phyloP scores from a whole-genome alignment of 2,329 filamentous ascomycete genomes.

The Colletotrichum agaves region DNA sequence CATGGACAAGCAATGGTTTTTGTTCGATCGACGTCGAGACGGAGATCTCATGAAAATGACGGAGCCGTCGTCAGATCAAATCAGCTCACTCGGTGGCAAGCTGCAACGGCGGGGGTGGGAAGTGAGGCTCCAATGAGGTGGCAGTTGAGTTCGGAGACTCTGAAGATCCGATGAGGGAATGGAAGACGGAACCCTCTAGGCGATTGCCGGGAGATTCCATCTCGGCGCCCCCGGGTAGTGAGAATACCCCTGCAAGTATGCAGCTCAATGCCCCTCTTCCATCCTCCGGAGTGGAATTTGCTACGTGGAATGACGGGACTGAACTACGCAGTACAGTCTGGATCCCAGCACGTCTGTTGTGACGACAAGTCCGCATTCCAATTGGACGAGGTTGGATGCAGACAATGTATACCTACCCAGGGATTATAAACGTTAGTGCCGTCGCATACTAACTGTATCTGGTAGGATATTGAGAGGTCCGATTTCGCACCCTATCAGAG shows the following conservation, averaged over 20 bases:
- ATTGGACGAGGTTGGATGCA: not conserved
- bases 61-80: not conserved
- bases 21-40: not conserved
- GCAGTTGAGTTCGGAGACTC: constrained; percentile 25
- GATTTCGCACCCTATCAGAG: no score
- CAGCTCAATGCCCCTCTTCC: not conserved
- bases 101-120: constrained; percentile 10
- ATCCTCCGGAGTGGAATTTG: not conserved
- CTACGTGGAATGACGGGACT: not conserved
- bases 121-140: constrained; percentile 12
- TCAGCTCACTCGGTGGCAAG: constrained; percentile 28
- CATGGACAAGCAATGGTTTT: constrained; percentile 10
- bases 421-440: no score
- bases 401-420: not conserved
- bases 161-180: constrained; percentile 18
- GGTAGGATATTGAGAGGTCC: no score
- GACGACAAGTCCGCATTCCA: constrained; percentile 2
- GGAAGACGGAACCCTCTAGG: not conserved
- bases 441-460: no score
- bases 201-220: not conserved
- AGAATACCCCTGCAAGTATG: constrained; percentile 12
- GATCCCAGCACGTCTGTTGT: constrained; percentile 5
- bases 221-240: not conserved
- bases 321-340: constrained; percentile 4
- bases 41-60: constrained; percentile 16